Conservation (phyloP, 345 rosid species). For the Hypericum androsaemum region DNA sequence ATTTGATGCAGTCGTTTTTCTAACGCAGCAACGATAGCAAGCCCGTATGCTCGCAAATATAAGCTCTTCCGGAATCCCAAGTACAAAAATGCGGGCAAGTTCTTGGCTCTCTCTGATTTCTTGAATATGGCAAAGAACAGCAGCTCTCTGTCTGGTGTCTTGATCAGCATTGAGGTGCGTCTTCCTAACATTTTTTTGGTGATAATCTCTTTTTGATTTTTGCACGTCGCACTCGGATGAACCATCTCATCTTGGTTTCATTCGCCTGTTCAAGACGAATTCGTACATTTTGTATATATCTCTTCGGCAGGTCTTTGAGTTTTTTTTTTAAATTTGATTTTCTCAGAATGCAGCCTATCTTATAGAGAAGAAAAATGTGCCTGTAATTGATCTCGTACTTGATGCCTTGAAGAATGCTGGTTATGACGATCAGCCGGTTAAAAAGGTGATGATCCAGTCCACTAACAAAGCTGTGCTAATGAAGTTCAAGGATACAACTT, state of each 20-base stretch:
- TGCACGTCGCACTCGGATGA: too few relatives aligned
- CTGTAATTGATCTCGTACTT: constrained; percentile 47
- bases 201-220: background rate
- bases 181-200: too few relatives aligned
- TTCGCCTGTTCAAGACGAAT: too few relatives aligned
- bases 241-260: too few relatives aligned
- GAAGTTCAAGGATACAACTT: constrained; percentile 42
- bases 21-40: constrained; percentile 44
- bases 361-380: constrained; percentile 40
- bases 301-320: too few relatives aligned
- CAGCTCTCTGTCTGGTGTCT: constrained; percentile 60
- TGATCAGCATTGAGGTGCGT: constrained; percentile 78
- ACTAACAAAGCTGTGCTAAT: constrained; percentile 58
- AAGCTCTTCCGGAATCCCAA: constrained; percentile 47
- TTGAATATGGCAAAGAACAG: constrained; percentile 49
- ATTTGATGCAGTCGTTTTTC: constrained; percentile 7
- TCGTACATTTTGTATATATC: too few relatives aligned
- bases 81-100: constrained; percentile 33
- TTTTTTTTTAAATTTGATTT: constrained; percentile 9
- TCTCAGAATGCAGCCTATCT: constrained; percentile 73
- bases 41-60: constrained; percentile 26
- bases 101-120: constrained; percentile 49
- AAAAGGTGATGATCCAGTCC: constrained; percentile 76
- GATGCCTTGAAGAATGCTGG: constrained; percentile 51
- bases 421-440: constrained; percentile 30